A percentile compares a stretch with the other conserved stretches of the same genome.
These are phyloP conservation scores for Barnettozyma sp. DNA, from an alignment of 805 yeast species.

Conservation along the genomic window DNA sequence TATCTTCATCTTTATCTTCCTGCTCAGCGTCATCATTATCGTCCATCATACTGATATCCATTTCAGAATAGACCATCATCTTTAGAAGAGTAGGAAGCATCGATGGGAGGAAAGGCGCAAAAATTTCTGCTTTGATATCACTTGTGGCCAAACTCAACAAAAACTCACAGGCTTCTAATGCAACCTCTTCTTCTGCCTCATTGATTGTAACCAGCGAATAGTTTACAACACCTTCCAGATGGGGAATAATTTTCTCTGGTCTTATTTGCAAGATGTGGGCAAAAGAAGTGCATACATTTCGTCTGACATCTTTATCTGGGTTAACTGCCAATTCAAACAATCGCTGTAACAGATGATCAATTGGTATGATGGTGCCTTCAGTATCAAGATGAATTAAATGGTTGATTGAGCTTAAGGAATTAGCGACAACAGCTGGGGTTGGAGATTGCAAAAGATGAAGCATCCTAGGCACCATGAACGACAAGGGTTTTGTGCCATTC, in stretches of 20 bases:
- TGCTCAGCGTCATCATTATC: slow-evolving; percentile 66
- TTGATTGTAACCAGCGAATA: slow-evolving; percentile 77
- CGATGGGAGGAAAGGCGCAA: slow-evolving; percentile 49
- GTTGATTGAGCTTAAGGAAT: slow-evolving; percentile 64
- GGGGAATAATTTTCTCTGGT: slow-evolving; percentile 75
- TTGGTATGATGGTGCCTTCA: slow-evolving; percentile 53
- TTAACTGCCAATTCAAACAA: slow-evolving; percentile 68
- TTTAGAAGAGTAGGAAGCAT: slow-evolving; percentile 73
- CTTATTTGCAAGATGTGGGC: slow-evolving; percentile 62
- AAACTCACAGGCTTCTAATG: slow-evolving; percentile 91
- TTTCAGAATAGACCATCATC: slow-evolving; percentile 84
- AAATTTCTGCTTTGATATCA: slow-evolving; percentile 44
- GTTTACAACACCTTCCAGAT: slow-evolving; percentile 77
- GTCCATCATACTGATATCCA: slow-evolving; percentile 64
- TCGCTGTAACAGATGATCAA: slow-evolving; percentile 59
- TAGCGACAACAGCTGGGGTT: slow-evolving; percentile 47
- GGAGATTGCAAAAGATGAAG: slow-evolving; percentile 42
- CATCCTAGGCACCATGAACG: slow-evolving; percentile 59
- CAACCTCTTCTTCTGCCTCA: slow-evolving; percentile 59
- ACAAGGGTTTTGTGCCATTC: slow-evolving; percentile 61
- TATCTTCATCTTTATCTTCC: slow-evolving; percentile 83
- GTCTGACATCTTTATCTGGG: slow-evolving; percentile 50
- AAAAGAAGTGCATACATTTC: slow-evolving; percentile 74
- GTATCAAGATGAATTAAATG: slow-evolving; percentile 65
- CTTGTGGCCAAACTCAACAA: slow-evolving; percentile 63